Conservation (phyloP, 177 flowering plant species). For the Vitis hybrid region DNA sequence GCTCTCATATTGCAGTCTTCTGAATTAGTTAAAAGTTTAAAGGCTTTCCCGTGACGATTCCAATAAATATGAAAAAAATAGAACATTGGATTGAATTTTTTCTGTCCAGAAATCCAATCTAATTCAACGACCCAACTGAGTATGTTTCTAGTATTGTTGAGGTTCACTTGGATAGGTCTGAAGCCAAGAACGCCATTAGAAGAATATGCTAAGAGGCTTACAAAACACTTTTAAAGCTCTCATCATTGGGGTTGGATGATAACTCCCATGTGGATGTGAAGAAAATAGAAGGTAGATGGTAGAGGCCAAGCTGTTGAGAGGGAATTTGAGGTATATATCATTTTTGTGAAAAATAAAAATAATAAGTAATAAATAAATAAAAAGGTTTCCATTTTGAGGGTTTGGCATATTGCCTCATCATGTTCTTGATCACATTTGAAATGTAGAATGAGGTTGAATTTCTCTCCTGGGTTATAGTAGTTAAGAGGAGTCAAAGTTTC, state of each 20-base stretch:
- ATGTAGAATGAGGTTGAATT: slow-evolving; percentile 86
- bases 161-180: slow-evolving; percentile 80
- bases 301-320: slow-evolving; percentile 50
- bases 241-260: slow-evolving; percentile 35
- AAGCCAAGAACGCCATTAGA: slow-evolving; percentile 76
- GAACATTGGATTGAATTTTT: no score
- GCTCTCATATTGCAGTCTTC: slow-evolving; percentile 48
- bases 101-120: background rate
- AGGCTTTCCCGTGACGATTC: slow-evolving; percentile 47
- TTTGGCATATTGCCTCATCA: background rate
- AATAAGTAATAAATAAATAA: no score
- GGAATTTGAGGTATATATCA: slow-evolving; percentile 76
- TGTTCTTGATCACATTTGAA: slow-evolving; percentile 1
- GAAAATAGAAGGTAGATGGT: slow-evolving; percentile 46
- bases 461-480: slow-evolving; percentile 67
- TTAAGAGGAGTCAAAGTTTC: slow-evolving; percentile 54
- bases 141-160: slow-evolving; percentile 16
- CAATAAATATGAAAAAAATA: slow-evolving; percentile 19
- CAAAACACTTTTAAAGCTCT: slow-evolving; percentile 50
- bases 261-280: slow-evolving; percentile 67
- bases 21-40: slow-evolving; percentile 42
- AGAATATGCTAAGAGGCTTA: slow-evolving; percentile 70
- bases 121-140: background rate
- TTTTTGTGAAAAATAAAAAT: background rate
- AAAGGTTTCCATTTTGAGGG: no score